A percentile compares a stretch with the other conserved stretches of the same genome.
These are phyloP conservation scores for Xylaria nigripes DNA, from an alignment of 495 filamentous ascomycete genomes.

Conservation along the genomic window DNA sequence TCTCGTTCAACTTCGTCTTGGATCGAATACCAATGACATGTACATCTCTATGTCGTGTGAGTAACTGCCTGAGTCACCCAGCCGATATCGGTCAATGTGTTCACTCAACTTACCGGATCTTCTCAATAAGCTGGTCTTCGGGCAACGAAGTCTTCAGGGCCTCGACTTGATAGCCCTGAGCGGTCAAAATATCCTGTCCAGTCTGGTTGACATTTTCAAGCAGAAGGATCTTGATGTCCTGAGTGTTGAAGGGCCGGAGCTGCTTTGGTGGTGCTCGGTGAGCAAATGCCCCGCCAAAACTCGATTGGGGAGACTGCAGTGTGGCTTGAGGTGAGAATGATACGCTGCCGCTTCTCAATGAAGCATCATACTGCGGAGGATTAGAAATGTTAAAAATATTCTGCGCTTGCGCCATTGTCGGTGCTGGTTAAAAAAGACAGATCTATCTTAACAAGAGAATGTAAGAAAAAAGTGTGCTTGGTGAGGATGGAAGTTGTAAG, in stretches of 20 bases:
- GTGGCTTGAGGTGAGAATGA: constrained; percentile 55
- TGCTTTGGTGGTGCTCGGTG: constrained; percentile 50
- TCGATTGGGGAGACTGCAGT: constrained; percentile 54
- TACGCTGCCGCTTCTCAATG: constrained; percentile 39
- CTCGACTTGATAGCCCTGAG: constrained; percentile 95
- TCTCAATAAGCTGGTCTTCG: constrained; percentile 91
- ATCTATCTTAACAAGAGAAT: no score
- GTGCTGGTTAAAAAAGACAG: no score
- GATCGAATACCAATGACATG: constrained; percentile 98
- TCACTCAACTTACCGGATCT: constrained; percentile 66
- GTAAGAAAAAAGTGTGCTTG: no score
- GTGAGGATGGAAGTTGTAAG: no score
- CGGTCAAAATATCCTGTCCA: constrained; percentile 68
- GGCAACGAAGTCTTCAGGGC: constrained; percentile 78
- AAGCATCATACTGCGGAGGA: constrained; percentile 20
- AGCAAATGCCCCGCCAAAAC: constrained; percentile 32
- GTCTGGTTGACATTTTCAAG: constrained; percentile 94
- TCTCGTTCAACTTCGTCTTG: constrained; percentile 87
- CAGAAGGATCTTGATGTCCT: constrained; percentile 92
- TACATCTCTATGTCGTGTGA: constrained; percentile 56
- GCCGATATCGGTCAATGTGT: not conserved
- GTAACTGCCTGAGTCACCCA: not conserved
- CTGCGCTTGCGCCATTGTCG: no score
- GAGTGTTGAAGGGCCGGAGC: constrained; percentile 88
- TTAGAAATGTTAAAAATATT: constrained; percentile 19